A percentile compares a stretch with the other conserved stretches of the same genome.
Conservation (phyloP, 352 stramenopile genomes). For the Phytopythium aichiense region DNA sequence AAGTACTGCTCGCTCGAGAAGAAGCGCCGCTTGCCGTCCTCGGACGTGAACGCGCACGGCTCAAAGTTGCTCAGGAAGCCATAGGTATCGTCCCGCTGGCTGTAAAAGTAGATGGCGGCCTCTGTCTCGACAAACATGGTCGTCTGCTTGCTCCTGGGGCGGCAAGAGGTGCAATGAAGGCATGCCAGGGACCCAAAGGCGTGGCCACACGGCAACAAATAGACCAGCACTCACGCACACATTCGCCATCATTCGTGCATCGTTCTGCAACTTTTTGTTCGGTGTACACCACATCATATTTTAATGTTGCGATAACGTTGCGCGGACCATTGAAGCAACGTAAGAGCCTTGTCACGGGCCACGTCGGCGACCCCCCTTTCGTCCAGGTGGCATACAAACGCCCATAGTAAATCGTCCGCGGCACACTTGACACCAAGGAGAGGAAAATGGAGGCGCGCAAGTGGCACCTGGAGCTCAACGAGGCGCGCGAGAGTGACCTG, state of each 20-base stretch:
- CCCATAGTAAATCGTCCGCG: background rate
- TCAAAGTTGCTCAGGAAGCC: constrained; percentile 67
- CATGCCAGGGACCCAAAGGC: no score
- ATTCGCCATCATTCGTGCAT: background rate
- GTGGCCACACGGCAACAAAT: background rate
- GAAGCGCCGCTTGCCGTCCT: constrained; percentile 21
- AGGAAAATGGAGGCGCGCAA: constrained; percentile 53
- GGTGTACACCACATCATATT: background rate
- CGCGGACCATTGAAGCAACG: background rate
- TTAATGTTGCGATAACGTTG: background rate
- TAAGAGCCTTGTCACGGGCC: background rate
- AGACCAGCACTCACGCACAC: background rate
- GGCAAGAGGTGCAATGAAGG: background rate
- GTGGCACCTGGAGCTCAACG: constrained; percentile 75
- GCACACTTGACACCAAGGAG: background rate
- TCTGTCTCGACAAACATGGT: constrained; percentile 27
- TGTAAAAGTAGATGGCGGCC: constrained; percentile 54
- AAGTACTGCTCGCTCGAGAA: constrained; percentile 74
- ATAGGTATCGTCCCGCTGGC: constrained; percentile 25
- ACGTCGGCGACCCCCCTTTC: background rate
- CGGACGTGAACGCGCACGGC: constrained; percentile 34
- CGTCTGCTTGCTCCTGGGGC: background rate
- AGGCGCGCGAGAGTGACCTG: constrained; percentile 69
- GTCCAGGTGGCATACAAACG: background rate
- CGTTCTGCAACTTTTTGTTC: background rate